phyloP scores from a whole-genome alignment of 139 green algal species.

The Ettlia oleoabundans region DNA sequence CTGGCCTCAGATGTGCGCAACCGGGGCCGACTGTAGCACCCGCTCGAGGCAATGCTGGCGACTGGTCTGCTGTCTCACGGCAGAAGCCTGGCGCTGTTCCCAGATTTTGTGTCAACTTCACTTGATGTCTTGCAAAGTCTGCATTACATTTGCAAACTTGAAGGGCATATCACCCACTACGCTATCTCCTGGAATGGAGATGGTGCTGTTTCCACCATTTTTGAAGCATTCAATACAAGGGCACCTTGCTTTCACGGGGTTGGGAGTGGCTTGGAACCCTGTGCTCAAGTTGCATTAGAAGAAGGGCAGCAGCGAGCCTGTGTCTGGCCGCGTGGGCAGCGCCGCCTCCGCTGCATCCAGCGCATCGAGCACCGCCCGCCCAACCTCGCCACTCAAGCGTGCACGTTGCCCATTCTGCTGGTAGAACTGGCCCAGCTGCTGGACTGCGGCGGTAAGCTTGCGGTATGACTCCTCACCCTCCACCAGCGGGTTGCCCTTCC shows the following conservation, averaged over 20 bases:
- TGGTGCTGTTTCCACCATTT: no score
- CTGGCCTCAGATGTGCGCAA: constrained; percentile 70
- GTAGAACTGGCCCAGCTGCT: constrained; percentile 50
- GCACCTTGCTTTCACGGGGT: no score
- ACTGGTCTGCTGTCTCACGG: no score
- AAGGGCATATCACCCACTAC: no score
- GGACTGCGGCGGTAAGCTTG: constrained; percentile 22
- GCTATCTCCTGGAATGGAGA: no score
- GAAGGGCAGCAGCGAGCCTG: constrained; percentile 28
- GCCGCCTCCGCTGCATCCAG: constrained; percentile 40
- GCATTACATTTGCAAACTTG: no score
- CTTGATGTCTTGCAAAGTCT: no score
- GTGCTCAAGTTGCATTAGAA: neutral
- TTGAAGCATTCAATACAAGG: no score
- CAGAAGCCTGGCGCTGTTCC: no score
- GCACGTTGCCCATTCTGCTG: constrained; percentile 32
- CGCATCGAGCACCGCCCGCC: constrained; percentile 1
- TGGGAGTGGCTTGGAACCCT: no score
- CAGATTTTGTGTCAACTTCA: no score
- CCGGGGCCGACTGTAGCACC: constrained; percentile 49
- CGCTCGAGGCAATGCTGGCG: neutral
- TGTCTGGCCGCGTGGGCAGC: constrained; percentile 20
- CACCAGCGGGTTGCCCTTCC: constrained; percentile 29
- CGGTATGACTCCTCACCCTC: constrained; percentile 18
- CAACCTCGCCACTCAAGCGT: constrained; percentile 23